phyloP scores from a whole-genome alignment of 2,329 filamentous ascomycete genomes.

The Myriosclerotinia curreyana region DNA sequence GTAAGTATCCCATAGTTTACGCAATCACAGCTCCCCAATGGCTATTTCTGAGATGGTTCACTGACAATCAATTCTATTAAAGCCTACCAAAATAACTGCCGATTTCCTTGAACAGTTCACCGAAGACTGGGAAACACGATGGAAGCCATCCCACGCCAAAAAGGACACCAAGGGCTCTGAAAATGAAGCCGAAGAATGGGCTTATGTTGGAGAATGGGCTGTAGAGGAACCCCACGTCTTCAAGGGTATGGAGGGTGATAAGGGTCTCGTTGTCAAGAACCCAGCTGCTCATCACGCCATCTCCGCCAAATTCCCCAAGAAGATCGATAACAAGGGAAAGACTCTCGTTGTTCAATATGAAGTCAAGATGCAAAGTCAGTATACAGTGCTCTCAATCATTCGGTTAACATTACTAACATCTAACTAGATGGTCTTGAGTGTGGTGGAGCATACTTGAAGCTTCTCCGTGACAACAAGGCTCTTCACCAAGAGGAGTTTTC shows the following conservation, averaged over 20 bases:
- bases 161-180: slow-evolving; percentile 74
- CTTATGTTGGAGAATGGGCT: slow-evolving; percentile 93
- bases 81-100: slow-evolving; percentile 87
- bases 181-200: slow-evolving; percentile 80
- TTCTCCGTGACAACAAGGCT: slow-evolving; percentile 94
- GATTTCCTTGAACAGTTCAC: slow-evolving; percentile 99
- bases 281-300: slow-evolving; percentile 97
- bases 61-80: slow-evolving; percentile 26
- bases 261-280: slow-evolving; percentile 98
- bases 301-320: slow-evolving; percentile 96
- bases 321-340: slow-evolving; percentile 96
- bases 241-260: slow-evolving; percentile 92
- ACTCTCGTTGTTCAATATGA: slow-evolving; percentile 97
- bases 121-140: slow-evolving; percentile 89
- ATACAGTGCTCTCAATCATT: slow-evolving; percentile 14
- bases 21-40: slow-evolving; percentile 29
- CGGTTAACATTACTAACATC: slow-evolving; percentile 38
- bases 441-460: slow-evolving; percentile 98
- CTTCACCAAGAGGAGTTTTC: slow-evolving; percentile 97
- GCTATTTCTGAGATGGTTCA: neutral
- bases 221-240: slow-evolving; percentile 90
- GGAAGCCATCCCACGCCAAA: slow-evolving; percentile 95
- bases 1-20: slow-evolving; percentile 52
- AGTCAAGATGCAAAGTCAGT: slow-evolving; percentile 95
- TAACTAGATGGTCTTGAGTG: slow-evolving; percentile 83